Evolutionary conservation across 208 protist species (phyloP).

Genomic region (Vickermania spadyakhi): DNA sequence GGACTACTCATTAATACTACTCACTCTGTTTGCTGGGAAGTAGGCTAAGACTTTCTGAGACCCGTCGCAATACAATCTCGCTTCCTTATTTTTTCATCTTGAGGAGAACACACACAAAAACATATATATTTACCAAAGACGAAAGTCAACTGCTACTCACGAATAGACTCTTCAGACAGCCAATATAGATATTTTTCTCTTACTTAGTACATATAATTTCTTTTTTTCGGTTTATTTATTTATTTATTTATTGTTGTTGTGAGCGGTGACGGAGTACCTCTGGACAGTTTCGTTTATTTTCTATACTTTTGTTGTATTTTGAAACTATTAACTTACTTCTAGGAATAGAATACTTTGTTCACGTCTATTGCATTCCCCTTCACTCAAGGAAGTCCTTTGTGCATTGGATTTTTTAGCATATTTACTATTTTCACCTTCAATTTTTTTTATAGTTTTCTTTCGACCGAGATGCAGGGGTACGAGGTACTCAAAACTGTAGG

Average conservation of each 20-base stretch:
- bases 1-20: too few species aligned
- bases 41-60: background rate
- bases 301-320: too few species aligned
- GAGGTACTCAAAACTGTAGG: conserved; percentile 71
- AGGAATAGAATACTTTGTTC: background rate
- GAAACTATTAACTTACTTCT: too few species aligned
- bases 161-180: background rate
- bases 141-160: background rate
- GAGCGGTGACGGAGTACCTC: too few species aligned
- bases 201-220: background rate
- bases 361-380: background rate
- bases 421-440: conserved; percentile 4
- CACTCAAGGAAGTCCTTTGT: background rate
- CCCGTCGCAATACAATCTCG: too few species aligned
- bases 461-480: conserved; percentile 67
- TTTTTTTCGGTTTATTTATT: too few species aligned
- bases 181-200: conserved; percentile 8
- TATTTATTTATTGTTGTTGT: too few species aligned
- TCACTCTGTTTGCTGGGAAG: background rate
- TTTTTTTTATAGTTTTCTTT: conserved; percentile 1
- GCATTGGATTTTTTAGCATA: conserved; percentile 10
- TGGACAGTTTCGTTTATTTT: too few species aligned
- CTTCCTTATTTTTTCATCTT: background rate
- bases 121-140: background rate
- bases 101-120: background rate